phyloP scores from a whole-genome alignment of 352 stramenopile species.

The Thalassiosira gravida region DNA sequence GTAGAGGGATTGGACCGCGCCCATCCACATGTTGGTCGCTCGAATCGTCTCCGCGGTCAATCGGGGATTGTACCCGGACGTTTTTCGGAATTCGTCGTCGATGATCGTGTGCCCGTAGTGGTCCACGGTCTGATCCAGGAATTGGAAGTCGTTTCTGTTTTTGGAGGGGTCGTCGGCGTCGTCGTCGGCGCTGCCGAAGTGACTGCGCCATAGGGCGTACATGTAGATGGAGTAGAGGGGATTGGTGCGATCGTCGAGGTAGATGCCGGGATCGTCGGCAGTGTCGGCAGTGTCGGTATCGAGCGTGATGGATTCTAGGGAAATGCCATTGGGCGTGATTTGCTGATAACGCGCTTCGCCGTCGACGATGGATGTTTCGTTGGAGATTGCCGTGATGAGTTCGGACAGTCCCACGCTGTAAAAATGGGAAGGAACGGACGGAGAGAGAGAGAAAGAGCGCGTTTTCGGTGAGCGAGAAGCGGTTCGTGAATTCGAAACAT shows the following conservation, averaged over 20 bases:
- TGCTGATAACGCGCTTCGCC: not conserved
- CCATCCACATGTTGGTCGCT: constrained; percentile 79
- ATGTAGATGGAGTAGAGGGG: constrained; percentile 34
- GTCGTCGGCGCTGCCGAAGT: constrained; percentile 21
- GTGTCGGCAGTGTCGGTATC: not conserved
- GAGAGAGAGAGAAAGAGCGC: not conserved
- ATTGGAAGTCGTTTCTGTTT: constrained; percentile 9
- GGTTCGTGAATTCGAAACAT: not conserved
- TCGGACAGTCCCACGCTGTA: not conserved
- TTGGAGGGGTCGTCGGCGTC: constrained; percentile 1
- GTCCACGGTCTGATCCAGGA: constrained; percentile 64
- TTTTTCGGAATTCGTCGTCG: constrained; percentile 74
- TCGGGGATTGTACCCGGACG: constrained; percentile 38
- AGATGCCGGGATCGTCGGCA: not conserved
- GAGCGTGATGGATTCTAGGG: not conserved
- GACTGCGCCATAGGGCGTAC: constrained; percentile 36
- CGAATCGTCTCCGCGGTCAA: constrained; percentile 66
- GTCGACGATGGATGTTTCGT: not conserved
- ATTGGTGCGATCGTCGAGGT: not conserved
- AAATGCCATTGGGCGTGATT: not conserved
- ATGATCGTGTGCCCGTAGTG: constrained; percentile 80
- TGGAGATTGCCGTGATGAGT: not conserved
- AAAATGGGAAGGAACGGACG: not conserved
- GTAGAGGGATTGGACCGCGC: constrained; percentile 63
- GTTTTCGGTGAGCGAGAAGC: not conserved